These are phyloP conservation scores for Thalassiosira ordinaria DNA, from an alignment of 352 stramenopile species.

Conservation along the genomic window DNA sequence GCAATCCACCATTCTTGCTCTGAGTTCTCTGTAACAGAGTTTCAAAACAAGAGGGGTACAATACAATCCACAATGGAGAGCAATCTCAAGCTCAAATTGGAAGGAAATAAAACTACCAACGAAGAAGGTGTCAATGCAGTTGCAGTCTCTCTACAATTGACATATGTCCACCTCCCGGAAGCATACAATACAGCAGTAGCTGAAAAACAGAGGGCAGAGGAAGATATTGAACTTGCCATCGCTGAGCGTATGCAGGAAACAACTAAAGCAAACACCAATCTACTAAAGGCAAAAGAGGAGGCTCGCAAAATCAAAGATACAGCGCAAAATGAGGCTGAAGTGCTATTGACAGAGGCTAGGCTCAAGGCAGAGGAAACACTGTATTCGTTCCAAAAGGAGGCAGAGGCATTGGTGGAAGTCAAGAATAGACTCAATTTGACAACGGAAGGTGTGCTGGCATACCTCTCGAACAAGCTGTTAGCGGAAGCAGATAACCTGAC, in stretches of 20 bases:
- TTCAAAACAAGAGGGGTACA: conserved; percentile 61
- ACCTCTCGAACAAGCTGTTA: conserved; percentile 56
- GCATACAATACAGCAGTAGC: conserved; percentile 64
- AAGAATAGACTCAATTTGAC: conserved; percentile 60
- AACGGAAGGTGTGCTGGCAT: conserved; percentile 60
- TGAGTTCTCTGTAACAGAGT: conserved; percentile 58
- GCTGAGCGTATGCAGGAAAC: conserved; percentile 62
- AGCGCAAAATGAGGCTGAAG: conserved; percentile 60
- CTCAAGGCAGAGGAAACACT: conserved; percentile 64
- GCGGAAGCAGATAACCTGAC: conserved; percentile 40
- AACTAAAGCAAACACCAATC: conserved; percentile 60
- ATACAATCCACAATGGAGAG: conserved; percentile 64
- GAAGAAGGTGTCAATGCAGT: conserved; percentile 61
- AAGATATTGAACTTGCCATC: conserved; percentile 66
- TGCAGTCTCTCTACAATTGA: conserved; percentile 63
- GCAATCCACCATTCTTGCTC: conserved; percentile 66
- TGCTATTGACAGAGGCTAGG: conserved; percentile 60
- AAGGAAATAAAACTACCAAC: conserved; percentile 39
- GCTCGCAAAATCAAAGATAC: conserved; percentile 62
- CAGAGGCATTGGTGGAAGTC: conserved; percentile 50
- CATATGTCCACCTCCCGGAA: conserved; percentile 53
- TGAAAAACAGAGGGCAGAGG: conserved; percentile 63
- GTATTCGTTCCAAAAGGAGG: conserved; percentile 65
- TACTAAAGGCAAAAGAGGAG: conserved; percentile 57
- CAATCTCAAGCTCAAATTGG: conserved; percentile 64